A percentile compares a stretch with the other conserved stretches of the same genome.
Conservation (phyloP, 2,329 filamentous ascomycete genomes). For the Diaporthe amygdali region DNA sequence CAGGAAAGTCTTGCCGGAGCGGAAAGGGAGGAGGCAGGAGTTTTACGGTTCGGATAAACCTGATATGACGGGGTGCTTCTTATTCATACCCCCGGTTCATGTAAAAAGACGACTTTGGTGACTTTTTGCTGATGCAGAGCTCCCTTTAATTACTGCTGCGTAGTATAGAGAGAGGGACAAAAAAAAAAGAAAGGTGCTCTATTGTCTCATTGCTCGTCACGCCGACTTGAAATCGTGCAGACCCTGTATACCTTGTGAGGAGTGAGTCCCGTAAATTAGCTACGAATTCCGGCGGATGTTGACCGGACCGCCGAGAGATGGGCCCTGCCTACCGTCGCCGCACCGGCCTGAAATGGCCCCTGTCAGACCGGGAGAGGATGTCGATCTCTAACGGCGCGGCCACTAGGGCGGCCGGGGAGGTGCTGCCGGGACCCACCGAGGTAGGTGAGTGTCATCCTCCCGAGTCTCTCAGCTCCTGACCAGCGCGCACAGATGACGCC, state of each 20-base stretch:
- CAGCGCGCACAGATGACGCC: no score
- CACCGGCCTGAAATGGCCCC: no score
- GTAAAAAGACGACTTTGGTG: conserved; percentile 13
- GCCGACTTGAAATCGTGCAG: no score
- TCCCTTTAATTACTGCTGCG: conserved; percentile 10
- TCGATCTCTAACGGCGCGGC: neutral
- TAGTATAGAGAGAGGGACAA: neutral
- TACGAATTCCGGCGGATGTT: no score
- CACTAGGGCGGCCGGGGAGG: neutral
- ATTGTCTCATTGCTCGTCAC: neutral
- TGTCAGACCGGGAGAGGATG: neutral
- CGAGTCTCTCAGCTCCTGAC: no score
- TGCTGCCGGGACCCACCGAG: neutral
- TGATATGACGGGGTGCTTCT: neutral
- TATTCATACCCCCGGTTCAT: conserved; percentile 7
- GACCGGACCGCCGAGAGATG: neutral
- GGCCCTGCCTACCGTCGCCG: neutral
- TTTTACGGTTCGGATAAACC: conserved; percentile 12
- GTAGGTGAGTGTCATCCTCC: neutral
- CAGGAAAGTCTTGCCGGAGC: neutral
- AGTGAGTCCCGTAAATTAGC: neutral
- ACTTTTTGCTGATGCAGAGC: conserved; percentile 11
- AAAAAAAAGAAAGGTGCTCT: neutral
- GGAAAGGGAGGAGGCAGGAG: neutral
- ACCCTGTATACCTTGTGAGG: neutral